Base-by-base conservation (phyloP, 2,329 filamentous ascomycete genomes). In the Cercospora zeina region DNA sequence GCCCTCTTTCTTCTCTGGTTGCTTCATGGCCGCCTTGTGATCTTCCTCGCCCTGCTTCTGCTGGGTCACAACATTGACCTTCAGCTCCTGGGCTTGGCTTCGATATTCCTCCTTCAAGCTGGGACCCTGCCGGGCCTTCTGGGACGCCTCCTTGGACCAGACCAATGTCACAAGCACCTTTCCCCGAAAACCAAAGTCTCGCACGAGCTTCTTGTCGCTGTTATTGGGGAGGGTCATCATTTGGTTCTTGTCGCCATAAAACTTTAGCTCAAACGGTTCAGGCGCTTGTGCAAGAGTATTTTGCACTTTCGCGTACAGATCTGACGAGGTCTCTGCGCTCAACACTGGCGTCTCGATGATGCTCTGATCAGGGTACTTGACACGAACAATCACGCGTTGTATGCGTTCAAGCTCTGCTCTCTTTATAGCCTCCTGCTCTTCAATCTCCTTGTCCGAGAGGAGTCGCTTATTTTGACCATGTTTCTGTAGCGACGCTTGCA, bases 361-460 rank as follows among this genome's bases (percentile, higher is more conserved):
- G 61, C 87, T 89, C 69, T 93, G 90, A 73, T 97, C 93, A 0
- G 93, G 93, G 69, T 97, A 93, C 27, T 93, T 89, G 54, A 97
- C 84, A 67, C 90, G 91, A 66, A 97, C 82, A 30, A 86, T 83
- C 33, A 96, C 84, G 33, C 85, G 84, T 55, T 84, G 85, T 63
- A 93, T 82, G 4, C 84, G 82, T 4, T 87, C 83, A 1, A 92
- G 79, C 65, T 82, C 87, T 31, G 87, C 86, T 51, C 85, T 83
- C 57, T 88, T 86, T 21, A 85, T 87, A 4, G 84, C 81, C 34
- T 86, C 87, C 67, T 87, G 86, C 24, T 87, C 87, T 36, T 87
- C 88, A 10, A 96, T 80, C 73, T 97, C 93, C 34, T 85, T 86
- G 76, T 97, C 92, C 0, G 91, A 96, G 5, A 85, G 85, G 0